These are phyloP conservation scores for Phytophthora pinifolia DNA, from an alignment of 352 stramenopile genomes.

Conservation along the genomic window DNA sequence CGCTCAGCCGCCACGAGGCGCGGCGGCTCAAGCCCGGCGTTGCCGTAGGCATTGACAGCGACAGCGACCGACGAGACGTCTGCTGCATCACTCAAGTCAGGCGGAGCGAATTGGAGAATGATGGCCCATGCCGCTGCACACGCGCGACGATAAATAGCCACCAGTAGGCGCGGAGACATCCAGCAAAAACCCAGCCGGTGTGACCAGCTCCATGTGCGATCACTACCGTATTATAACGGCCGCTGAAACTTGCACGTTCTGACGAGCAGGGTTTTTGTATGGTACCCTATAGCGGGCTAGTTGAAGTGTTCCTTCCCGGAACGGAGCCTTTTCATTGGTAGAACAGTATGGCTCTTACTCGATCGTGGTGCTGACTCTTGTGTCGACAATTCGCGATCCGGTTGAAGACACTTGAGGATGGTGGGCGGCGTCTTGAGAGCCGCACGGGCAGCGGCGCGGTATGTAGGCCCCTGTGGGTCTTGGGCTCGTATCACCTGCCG, in stretches of 20 bases:
- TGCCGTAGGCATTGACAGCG: slow-evolving; percentile 7
- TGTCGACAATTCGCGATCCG: slow-evolving; percentile 16
- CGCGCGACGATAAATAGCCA: slow-evolving; percentile 24
- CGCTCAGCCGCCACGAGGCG: slow-evolving; percentile 12
- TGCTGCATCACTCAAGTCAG: slow-evolving; percentile 18
- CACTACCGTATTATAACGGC: too few relatives aligned
- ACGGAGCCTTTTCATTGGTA: too few relatives aligned
- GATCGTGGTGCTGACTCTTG: neutral
- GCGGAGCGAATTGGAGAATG: slow-evolving; percentile 17
- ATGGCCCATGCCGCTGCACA: neutral
- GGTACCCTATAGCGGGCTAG: too few relatives aligned
- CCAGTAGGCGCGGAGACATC: slow-evolving; percentile 5
- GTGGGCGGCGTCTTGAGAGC: slow-evolving; percentile 6
- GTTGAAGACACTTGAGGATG: slow-evolving; percentile 10
- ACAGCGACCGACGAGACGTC: slow-evolving; percentile 11
- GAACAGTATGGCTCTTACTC: too few relatives aligned
- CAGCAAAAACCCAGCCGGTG: too few relatives aligned
- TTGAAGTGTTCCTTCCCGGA: too few relatives aligned
- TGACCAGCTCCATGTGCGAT: too few relatives aligned
- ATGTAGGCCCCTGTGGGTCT: neutral
- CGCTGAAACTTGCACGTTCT: too few relatives aligned
- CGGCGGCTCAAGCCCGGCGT: slow-evolving; percentile 3
- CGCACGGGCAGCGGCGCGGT: slow-evolving; percentile 4
- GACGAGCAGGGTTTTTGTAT: too few relatives aligned
- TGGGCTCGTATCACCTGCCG: neutral